phyloP scores from a whole-genome alignment of 2,329 filamentous ascomycete genomes.

The Cryphonectria naterciae region DNA sequence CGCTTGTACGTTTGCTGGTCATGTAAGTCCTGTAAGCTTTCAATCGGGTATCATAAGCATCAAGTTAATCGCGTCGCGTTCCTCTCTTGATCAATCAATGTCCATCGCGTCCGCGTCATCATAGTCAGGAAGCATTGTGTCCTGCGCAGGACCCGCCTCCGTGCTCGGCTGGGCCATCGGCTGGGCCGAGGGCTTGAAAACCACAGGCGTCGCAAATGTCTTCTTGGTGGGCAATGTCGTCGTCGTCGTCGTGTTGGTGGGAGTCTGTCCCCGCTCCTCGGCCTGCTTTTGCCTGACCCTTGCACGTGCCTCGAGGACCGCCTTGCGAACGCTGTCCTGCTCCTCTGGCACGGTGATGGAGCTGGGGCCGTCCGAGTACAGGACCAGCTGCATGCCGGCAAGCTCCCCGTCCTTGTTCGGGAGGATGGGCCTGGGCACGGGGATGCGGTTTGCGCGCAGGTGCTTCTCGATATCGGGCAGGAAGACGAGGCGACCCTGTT shows the following conservation, averaged over 20 bases:
- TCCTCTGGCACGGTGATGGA: conserved; percentile 77
- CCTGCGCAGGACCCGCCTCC: neutral
- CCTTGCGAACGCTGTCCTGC: conserved; percentile 77
- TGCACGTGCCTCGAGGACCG: conserved; percentile 78
- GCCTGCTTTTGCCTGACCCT: conserved; percentile 65
- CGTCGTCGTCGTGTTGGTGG: neutral
- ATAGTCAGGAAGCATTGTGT: conserved; percentile 34
- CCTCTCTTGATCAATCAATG: conserved; percentile 51
- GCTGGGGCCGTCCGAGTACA: conserved; percentile 75
- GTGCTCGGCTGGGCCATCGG: neutral
- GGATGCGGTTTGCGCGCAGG: conserved; percentile 70
- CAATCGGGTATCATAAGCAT: conserved; percentile 30
- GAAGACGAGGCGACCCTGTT: conserved; percentile 70
- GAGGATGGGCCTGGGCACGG: conserved; percentile 56
- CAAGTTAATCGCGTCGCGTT: conserved; percentile 9
- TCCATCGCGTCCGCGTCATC: conserved; percentile 72
- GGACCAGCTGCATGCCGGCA: conserved; percentile 73
- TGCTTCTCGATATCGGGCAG: conserved; percentile 85
- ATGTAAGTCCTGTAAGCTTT: conserved; percentile 26
- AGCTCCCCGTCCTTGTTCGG: conserved; percentile 58
- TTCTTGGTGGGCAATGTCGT: neutral
- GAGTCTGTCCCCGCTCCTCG: conserved; percentile 39
- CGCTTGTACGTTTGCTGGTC: conserved; percentile 10
- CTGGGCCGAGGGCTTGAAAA: neutral
- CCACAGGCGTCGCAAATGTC: conserved; percentile 27